phyloP scores from a whole-genome alignment of 768 basidiomycete genomes.

The Pisolithus sp. region DNA sequence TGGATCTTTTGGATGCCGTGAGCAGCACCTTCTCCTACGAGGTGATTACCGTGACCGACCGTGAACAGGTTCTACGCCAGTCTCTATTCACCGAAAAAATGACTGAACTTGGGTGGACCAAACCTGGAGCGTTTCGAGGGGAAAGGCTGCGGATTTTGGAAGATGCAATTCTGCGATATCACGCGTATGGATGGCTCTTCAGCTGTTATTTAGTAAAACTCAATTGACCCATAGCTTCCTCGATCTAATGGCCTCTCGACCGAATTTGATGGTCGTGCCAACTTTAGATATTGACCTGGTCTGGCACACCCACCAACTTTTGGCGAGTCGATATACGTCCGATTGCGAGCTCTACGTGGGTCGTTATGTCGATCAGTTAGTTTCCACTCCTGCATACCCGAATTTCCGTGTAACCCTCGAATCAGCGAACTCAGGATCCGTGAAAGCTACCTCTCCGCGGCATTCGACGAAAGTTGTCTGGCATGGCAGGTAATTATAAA shows the following conservation, averaged over 20 bases:
- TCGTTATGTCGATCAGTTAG: slow-evolving; percentile 52
- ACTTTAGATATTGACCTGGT: slow-evolving; percentile 71
- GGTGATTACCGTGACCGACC: neutral
- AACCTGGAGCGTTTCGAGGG: slow-evolving; percentile 33
- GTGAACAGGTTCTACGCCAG: slow-evolving; percentile 48
- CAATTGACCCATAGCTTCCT: slow-evolving; percentile 36
- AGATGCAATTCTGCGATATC: slow-evolving; percentile 51
- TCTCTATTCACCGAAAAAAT: slow-evolving; percentile 50
- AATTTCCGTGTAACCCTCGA: neutral
- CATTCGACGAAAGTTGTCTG: slow-evolving; percentile 47
- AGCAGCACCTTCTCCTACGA: slow-evolving; percentile 12
- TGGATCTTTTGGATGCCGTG: slow-evolving; percentile 55
- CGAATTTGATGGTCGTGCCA: slow-evolving; percentile 43
- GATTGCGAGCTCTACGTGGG: slow-evolving; percentile 40
- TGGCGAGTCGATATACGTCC: slow-evolving; percentile 36
- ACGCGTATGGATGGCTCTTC: slow-evolving; percentile 35
- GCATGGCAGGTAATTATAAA: slow-evolving; percentile 38
- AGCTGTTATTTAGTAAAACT: neutral
- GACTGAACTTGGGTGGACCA: slow-evolving; percentile 46
- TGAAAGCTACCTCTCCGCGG: slow-evolving; percentile 36
- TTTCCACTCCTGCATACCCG: neutral
- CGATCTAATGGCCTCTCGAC: slow-evolving; percentile 43
- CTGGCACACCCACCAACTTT: slow-evolving; percentile 72
- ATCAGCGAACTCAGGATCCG: slow-evolving; percentile 45
- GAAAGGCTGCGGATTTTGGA: slow-evolving; percentile 36